These are phyloP conservation scores for Suillus spraguei DNA, from an alignment of 768 basidiomycete genomes.

Conservation along the genomic window DNA sequence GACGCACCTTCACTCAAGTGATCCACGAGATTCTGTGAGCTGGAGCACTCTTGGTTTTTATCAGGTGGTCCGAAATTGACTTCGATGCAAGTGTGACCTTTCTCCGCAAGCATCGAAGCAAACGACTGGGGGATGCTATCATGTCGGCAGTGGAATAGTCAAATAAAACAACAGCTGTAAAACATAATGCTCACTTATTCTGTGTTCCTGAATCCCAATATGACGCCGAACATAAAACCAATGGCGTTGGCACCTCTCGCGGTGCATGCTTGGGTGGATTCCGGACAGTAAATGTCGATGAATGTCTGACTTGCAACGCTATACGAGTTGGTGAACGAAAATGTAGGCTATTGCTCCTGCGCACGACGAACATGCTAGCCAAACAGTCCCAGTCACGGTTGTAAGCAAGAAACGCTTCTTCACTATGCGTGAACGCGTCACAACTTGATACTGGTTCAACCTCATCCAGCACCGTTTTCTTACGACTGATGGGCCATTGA, in stretches of 20 bases:
- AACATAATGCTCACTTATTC: conserved; percentile 35
- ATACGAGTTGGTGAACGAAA: neutral
- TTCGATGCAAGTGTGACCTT: conserved; percentile 52
- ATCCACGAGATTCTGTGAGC: conserved; percentile 35
- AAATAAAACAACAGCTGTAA: neutral
- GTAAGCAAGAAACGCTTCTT: neutral
- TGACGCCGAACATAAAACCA: conserved; percentile 54
- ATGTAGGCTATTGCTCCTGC: neutral
- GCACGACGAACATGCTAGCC: neutral
- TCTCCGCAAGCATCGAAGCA: conserved; percentile 44
- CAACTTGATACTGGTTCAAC: conserved; percentile 28
- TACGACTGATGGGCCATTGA: conserved; percentile 75
- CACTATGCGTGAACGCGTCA: neutral
- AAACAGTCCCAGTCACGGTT: neutral
- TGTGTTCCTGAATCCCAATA: conserved; percentile 44
- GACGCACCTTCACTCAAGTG: conserved; percentile 32
- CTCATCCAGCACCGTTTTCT: conserved; percentile 82
- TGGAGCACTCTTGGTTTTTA: neutral
- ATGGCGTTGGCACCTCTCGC: conserved; percentile 52
- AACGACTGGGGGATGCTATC: conserved; percentile 36
- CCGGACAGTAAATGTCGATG: conserved; percentile 40
- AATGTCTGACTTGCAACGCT: conserved; percentile 3
- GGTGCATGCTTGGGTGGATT: conserved; percentile 43
- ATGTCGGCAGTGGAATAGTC: neutral
- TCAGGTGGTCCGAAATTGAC: conserved; percentile 38